Evolutionary conservation across 176 grass and related monocot species (phyloP).

Genomic region (Hordeum marinum): DNA sequence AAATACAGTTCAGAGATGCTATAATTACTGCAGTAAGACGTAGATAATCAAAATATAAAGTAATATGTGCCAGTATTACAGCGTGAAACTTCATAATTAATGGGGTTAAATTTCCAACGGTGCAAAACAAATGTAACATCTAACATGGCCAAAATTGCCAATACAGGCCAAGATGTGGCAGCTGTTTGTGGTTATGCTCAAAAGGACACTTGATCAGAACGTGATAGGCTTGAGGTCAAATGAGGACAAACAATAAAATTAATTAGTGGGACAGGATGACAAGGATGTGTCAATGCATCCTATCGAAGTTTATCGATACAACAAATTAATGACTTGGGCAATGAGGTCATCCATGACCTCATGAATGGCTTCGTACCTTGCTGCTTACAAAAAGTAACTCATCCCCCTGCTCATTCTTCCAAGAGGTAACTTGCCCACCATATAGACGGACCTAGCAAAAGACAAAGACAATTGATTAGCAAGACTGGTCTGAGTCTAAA

Average conservation of each 20-base stretch:
- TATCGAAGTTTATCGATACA: constrained; percentile 9
- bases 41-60: background rate
- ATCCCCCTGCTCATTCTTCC: constrained; percentile 70
- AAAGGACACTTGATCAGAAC: background rate
- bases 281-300: background rate
- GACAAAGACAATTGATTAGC: constrained; percentile 27
- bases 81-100: background rate
- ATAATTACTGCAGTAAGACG: background rate
- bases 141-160: constrained; percentile 6
- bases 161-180: background rate
- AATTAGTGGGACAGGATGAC: constrained; percentile 17
- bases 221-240: background rate
- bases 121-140: background rate
- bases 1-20: background rate
- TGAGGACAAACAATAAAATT: constrained; percentile 16
- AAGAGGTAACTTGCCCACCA: constrained; percentile 80
- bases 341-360: constrained; percentile 23
- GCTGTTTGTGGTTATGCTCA: background rate
- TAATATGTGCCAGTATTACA: background rate
- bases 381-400: constrained; percentile 82
- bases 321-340: constrained; percentile 12
- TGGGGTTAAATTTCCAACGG: background rate
- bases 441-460: constrained; percentile 53
- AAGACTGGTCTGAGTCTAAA: constrained; percentile 2
- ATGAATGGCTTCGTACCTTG: constrained; percentile 38